These are phyloP conservation scores for Penicillium brasilianum DNA, from an alignment of 2,329 filamentous ascomycete species.

Conservation along the genomic window DNA sequence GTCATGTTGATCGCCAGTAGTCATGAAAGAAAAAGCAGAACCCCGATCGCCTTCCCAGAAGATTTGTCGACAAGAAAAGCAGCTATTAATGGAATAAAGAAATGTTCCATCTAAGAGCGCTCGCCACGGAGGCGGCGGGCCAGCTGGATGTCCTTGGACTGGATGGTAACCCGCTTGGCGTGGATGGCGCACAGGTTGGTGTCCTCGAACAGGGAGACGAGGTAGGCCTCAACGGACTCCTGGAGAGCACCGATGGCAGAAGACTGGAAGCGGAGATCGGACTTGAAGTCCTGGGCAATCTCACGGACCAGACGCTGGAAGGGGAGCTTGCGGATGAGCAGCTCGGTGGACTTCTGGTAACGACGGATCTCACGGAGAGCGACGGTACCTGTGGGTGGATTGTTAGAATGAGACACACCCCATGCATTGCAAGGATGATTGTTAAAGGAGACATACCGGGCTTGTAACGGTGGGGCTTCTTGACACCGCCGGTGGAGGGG, in stretches of 20 bases:
- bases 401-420: conserved; percentile 30
- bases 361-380: conserved; percentile 98
- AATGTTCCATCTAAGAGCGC: conserved; percentile 67
- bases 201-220: conserved; percentile 97
- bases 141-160: conserved; percentile 91
- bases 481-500: conserved; percentile 94
- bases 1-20: conserved; percentile 51
- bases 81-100: conserved; percentile 24
- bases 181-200: conserved; percentile 99
- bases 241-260: conserved; percentile 96
- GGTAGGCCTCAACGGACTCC: conserved; percentile 98
- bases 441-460: conserved; percentile 62
- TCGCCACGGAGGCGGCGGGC: conserved; percentile 93
- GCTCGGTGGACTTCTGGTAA: conserved; percentile 97
- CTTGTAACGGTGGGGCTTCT: conserved; percentile 93
- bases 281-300: conserved; percentile 95
- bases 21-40: conserved; percentile 46
- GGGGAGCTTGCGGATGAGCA: conserved; percentile 94
- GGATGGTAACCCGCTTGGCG: conserved; percentile 99
- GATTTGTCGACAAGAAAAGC: conserved; percentile 38
- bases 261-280: conserved; percentile 95
- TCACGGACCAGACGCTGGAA: conserved; percentile 98
- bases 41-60: conserved; percentile 50
- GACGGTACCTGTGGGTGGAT: conserved; percentile 68
- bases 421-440: background rate